Evolutionary conservation across 257 asterid species (phyloP).

Genomic region (Lycium barbarum): DNA sequence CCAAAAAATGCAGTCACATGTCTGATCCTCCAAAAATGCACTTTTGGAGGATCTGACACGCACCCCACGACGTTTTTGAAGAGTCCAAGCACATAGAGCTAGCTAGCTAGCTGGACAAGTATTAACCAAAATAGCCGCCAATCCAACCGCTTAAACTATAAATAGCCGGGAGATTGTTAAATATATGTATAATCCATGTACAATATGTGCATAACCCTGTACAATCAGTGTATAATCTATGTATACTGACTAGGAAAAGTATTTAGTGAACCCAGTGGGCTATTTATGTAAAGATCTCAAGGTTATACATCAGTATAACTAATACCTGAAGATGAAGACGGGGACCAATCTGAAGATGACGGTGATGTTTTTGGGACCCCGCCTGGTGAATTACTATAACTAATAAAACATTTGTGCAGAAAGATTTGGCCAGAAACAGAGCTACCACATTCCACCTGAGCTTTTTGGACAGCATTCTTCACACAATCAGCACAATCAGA

Average conservation of each 20-base stretch:
- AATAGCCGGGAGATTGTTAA: too few relatives aligned
- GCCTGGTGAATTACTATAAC: slow-evolving; percentile 62
- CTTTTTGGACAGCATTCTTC: slow-evolving; percentile 85
- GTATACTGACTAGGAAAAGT: too few relatives aligned
- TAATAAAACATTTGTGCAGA: slow-evolving; percentile 82
- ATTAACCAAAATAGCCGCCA: too few relatives aligned
- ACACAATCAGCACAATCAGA: slow-evolving; percentile 90
- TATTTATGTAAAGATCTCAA: too few relatives aligned
- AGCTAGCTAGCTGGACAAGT: too few relatives aligned
- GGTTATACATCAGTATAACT: too few relatives aligned
- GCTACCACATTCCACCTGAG: slow-evolving; percentile 98
- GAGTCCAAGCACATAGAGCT: not conserved
- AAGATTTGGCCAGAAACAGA: slow-evolving; percentile 83
- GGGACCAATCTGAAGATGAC: slow-evolving; percentile 46
- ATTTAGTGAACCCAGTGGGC: too few relatives aligned
- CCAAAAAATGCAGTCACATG: not conserved
- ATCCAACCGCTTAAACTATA: too few relatives aligned
- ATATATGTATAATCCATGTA: too few relatives aligned
- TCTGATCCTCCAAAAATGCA: not conserved
- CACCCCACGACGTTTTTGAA: not conserved
- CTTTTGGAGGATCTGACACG: not conserved
- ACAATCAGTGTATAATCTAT: too few relatives aligned
- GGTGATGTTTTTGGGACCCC: slow-evolving; percentile 73
- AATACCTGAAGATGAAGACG: too few relatives aligned
- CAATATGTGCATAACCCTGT: too few relatives aligned